Evolutionary conservation across 768 basidiomycete species (phyloP), one percentile per base, ranked within the genome.

Genomic region (Termitomyces sp.): DNA sequence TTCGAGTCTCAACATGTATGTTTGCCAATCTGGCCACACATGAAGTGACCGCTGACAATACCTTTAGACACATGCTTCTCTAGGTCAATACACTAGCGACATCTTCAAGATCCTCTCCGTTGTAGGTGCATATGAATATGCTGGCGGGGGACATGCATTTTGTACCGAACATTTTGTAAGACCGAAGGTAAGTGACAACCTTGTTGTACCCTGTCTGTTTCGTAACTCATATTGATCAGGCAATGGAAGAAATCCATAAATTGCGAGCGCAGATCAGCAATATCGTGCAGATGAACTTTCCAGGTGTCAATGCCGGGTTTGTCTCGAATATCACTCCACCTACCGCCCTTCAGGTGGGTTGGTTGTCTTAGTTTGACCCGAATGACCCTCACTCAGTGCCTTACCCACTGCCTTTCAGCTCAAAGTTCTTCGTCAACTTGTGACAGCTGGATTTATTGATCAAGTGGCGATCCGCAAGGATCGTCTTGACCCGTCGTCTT

Each of bases 201-300:
- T 5, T 16, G 20, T 52, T 9, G 18, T 40, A 18, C 43, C 6
- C 39, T 27, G n/a, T 29, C 10, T 29, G 3, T 31, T 41, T 44
- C 42, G n/a, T 29, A 20, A 38, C 25, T 47, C 3, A 40, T 27
- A 39, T 11, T 32, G 23, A 52, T 18, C 40, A 98, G 95, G 91
- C 94, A 0, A 98, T 99, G 95, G 91, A 97, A 71, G 97, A 99
- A 73, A 96, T 97, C 33, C 97, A 95, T 69, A 98, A 98, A 67
- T 78, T 99, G 5, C 84, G 94, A 33, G 79, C 84, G 0, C 97
- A 99, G 64, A 88, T 99, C 53, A 89, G 83, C 62, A 82, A 80
- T 54, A 94, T 98, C 42, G 90, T 96, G 5, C 78, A 80, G 53
- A 73, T 80, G n/a, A 89, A 89, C 64, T 91, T 94, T 59, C 82